Evolutionary conservation across 495 filamentous ascomycete species (phyloP).

Genomic region (Parachaetomium inaequale): DNA sequence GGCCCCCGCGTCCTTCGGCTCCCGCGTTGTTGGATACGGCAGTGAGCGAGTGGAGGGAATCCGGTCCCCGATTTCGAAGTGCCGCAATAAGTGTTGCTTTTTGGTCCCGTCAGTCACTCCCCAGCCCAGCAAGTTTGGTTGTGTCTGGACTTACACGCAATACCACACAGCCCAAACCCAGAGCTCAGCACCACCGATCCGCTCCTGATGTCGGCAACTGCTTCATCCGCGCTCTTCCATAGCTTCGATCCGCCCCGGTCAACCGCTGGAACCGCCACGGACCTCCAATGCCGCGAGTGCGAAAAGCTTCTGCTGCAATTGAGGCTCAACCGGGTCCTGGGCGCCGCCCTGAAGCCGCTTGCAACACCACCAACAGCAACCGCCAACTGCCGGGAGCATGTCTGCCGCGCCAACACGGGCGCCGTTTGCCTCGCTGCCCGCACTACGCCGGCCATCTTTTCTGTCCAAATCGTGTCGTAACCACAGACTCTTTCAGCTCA

Average conservation of each 20-base stretch:
- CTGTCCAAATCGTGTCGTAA: background rate
- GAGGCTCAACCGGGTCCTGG: background rate
- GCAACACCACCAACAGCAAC: background rate
- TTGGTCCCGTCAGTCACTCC: background rate
- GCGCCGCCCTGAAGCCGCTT: background rate
- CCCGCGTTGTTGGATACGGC: slow-evolving; percentile 67
- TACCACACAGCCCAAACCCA: slow-evolving; percentile 61
- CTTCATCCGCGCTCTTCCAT: slow-evolving; percentile 55
- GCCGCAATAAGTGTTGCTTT: slow-evolving; percentile 51
- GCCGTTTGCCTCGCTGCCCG: slow-evolving; percentile 1
- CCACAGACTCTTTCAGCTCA: background rate
- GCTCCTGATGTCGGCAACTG: slow-evolving; percentile 56
- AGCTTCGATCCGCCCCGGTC: slow-evolving; percentile 49
- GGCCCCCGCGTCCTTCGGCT: slow-evolving; percentile 51
- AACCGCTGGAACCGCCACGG: slow-evolving; percentile 28
- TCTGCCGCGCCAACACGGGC: background rate
- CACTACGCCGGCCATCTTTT: slow-evolving; percentile 3
- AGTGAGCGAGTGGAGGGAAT: slow-evolving; percentile 51
- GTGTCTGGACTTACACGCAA: slow-evolving; percentile 47
- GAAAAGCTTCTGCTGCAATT: slow-evolving; percentile 19
- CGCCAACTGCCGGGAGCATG: background rate
- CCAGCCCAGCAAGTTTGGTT: background rate
- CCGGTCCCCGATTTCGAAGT: slow-evolving; percentile 42
- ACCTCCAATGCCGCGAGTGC: slow-evolving; percentile 20
- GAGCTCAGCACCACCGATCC: slow-evolving; percentile 57